phyloP scores from a whole-genome alignment of 2,329 filamentous ascomycete genomes.

The Akanthomyces dipterigenus region DNA sequence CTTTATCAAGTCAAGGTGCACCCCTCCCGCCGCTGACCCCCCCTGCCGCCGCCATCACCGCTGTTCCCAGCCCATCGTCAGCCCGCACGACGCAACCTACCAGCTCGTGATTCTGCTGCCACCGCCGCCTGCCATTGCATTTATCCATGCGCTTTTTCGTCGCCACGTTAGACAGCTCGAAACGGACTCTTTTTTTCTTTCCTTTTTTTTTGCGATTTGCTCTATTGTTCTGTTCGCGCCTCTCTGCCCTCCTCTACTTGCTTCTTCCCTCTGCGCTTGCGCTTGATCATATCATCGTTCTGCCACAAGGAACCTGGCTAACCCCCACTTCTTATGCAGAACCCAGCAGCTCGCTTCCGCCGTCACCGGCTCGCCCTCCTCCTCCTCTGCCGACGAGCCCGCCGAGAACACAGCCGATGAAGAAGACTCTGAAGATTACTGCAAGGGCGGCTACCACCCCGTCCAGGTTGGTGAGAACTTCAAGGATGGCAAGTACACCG shows the following conservation, averaged over 20 bases:
- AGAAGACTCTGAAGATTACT: constrained; percentile 98
- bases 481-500: constrained; percentile 94
- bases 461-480: constrained; percentile 92
- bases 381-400: constrained; percentile 73
- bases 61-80: neutral
- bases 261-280: neutral
- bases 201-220: neutral
- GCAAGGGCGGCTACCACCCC: constrained; percentile 97
- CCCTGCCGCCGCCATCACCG: constrained; percentile 3
- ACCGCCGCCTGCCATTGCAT: neutral
- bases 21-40: neutral
- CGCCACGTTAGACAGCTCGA: neutral
- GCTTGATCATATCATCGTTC: neutral
- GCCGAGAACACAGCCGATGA: constrained; percentile 93
- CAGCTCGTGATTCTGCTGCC: neutral
- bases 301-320: constrained; percentile 15
- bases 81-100: neutral
- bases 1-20: constrained; percentile 13
- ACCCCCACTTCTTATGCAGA: constrained; percentile 29
- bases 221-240: neutral
- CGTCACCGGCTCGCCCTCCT: constrained; percentile 68
- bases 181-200: neutral
- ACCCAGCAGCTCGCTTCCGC: constrained; percentile 48
- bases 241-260: no score
- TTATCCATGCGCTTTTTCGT: neutral